Conservation (phyloP, 2,329 filamentous ascomycete genomes). For the Bipolaris sorokiniana region DNA sequence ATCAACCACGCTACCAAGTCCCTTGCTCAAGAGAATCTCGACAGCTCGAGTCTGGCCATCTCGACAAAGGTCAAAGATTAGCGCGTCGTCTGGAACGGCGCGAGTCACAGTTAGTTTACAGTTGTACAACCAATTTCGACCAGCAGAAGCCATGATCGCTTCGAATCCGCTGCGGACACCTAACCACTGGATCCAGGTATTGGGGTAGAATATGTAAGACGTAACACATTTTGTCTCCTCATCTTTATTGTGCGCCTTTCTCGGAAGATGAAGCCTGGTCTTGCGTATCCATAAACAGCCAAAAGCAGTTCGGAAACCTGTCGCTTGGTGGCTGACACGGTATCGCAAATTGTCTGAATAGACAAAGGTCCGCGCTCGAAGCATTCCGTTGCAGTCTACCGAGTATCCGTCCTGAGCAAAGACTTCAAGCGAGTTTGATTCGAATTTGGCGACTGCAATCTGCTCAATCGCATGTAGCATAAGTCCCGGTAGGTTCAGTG, state of each 20-base stretch:
- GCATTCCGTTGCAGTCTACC: not conserved
- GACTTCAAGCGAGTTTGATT: not conserved
- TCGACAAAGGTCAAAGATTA: constrained; percentile 21
- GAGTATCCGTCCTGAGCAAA: not conserved
- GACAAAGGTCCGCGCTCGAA: not conserved
- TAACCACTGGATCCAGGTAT: not conserved
- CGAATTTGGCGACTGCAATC: not conserved
- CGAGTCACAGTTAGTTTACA: not conserved
- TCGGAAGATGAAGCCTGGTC: not conserved
- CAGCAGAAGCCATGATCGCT: not conserved
- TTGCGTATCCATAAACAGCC: not conserved
- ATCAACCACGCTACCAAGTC: constrained; percentile 20
- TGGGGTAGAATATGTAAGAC: not conserved
- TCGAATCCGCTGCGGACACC: not conserved
- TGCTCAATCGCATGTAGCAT: not conserved
- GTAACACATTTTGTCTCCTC: not conserved
- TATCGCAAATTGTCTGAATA: not conserved
- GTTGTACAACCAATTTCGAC: not conserved
- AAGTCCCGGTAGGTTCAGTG: not conserved
- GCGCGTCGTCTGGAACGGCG: constrained; percentile 16
- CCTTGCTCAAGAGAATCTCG: constrained; percentile 13
- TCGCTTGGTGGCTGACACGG: not conserved
- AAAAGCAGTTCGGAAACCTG: not conserved
- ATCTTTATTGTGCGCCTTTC: not conserved
- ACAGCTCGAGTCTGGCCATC: constrained; percentile 20